Conservation (phyloP, 1,284 basidiomycete species). For the Mycosarcoma maydis region DNA sequence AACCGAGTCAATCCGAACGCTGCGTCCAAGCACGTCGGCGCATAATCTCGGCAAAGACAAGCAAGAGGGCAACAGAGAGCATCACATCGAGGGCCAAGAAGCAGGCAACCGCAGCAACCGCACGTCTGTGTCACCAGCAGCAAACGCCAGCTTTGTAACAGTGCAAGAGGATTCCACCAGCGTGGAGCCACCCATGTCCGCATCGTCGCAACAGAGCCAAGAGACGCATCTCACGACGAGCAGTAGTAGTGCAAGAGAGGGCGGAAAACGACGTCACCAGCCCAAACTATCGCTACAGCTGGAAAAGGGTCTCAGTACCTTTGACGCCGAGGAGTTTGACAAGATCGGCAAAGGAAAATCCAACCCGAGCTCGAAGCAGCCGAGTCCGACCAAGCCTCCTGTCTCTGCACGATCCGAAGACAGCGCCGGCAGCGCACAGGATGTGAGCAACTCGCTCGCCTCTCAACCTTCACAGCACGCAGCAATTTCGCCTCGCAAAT, state of each 20-base stretch:
- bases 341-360: slow-evolving; percentile 40
- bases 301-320: slow-evolving; percentile 57
- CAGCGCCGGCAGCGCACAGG: slow-evolving; percentile 23
- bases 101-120: slow-evolving; percentile 21
- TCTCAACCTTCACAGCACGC: slow-evolving; percentile 14
- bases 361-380: slow-evolving; percentile 14
- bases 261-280: slow-evolving; percentile 38
- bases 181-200: slow-evolving; percentile 31
- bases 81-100: slow-evolving; percentile 5
- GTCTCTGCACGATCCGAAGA: slow-evolving; percentile 22
- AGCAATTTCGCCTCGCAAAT: slow-evolving; percentile 20
- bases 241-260: slow-evolving; percentile 31
- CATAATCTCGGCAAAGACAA: slow-evolving; percentile 40
- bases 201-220: slow-evolving; percentile 40
- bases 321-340: slow-evolving; percentile 56
- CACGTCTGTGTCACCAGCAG: slow-evolving; percentile 25
- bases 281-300: slow-evolving; percentile 56
- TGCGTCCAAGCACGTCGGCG: slow-evolving; percentile 49
- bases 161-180: slow-evolving; percentile 26
- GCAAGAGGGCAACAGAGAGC: background rate
- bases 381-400: slow-evolving; percentile 31
- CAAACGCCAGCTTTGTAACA: slow-evolving; percentile 29
- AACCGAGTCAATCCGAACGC: slow-evolving; percentile 50
- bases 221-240: slow-evolving; percentile 32
- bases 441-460: slow-evolving; percentile 16